Evolutionary conservation across 257 asterid genomes (phyloP), one percentile per base, ranked within the genome.

Genomic region (Penstemon eatonii): DNA sequence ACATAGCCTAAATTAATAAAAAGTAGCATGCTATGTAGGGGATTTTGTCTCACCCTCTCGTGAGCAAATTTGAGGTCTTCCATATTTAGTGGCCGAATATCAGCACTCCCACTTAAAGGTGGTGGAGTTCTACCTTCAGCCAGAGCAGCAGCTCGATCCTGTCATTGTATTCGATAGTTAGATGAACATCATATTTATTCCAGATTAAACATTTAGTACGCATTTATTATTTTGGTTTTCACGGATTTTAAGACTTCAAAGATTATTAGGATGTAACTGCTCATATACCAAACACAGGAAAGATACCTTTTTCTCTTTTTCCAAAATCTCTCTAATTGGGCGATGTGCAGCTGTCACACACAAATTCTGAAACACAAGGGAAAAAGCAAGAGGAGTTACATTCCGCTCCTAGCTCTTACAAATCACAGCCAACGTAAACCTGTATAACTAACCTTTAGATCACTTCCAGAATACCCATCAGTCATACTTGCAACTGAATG

Each of bases 401-500:
- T 49, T 15, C 54, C n/a, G 13, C 18, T 49, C 54, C 9, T 43
- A 61, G 44, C 25, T 25, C 63, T 45, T 37, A 68, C 7, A 47
- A 72, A 66, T 56, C 53, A 9, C 33, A 9, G 37, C 47, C 62
- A 51, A 67, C 69, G 6, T 2, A 61, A 66, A 60, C 43, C 59
- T 12, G 40, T 33, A 60, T 65, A n/a, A n/a, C 63, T 59, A 76
- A 93, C 98, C 96, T 90, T 90, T 40, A 93, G 94, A 77, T 93
- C 97, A 67, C 98, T 93, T 82, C 98, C 98, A 6, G 98, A 93
- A 77, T 93, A 93, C 44, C 98, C 98, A 43, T 93, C 90, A 1
- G 95, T 85, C 93, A 88, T 84, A 72, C 77, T 83, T n/a, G 97
- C 96, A 67, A 93, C 80, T 5, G 93, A 78, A 60, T 87, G 95